Evolutionary conservation across 371 early-diverging fungal genomes (phyloP), one percentile per base, ranked within the genome.

Genomic region (Massospora cicadina): DNA sequence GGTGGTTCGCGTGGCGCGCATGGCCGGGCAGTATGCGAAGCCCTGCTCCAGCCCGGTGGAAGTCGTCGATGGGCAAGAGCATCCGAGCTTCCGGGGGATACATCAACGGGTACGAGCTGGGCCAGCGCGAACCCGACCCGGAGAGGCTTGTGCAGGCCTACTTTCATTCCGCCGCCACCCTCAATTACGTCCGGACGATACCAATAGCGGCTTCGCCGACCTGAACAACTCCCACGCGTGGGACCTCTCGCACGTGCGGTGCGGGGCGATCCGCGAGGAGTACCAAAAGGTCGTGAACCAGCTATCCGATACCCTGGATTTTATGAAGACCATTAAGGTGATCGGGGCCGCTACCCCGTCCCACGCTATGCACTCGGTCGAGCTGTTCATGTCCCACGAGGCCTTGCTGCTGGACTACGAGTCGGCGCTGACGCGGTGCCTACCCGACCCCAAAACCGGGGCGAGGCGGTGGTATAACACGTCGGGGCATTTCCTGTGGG

Each of bases 11-110:
- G 92, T 97, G 67, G 98, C 92, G 21, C 85, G 98, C 64, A 95
- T 97, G 94, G 95, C 91, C 24, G 98, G 91, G 2, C 91, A 91
- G 77, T 96, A 96, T 74, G 97, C 95, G 54, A 96, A 96, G 78
- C 97, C 97, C 29, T 83, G 97, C 60, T 91, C 91, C 32, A 90
- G 84, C 72, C 89, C 93, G 1, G 89, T 81, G 29, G 97, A 96
- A 71, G 84, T 83, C 70, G 71, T 88, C 56, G 80, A 92, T 71
- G 97, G 95, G 59, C 73, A 81, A 58, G 85, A 87, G 67, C 75
- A 93, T 68, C 77, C 80, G 72, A 76, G 83, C 32, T 86, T 81
- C 75, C 78, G 81, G 69, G 98, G 98, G 63, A 77, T 95, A 92
- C 73, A 89, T 97, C 60, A 97, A 97, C 76, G 93, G 96, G 30